These are phyloP conservation scores for Fusarium sp. DNA, from an alignment of 2,329 filamentous ascomycete genomes.

Conservation along the genomic window DNA sequence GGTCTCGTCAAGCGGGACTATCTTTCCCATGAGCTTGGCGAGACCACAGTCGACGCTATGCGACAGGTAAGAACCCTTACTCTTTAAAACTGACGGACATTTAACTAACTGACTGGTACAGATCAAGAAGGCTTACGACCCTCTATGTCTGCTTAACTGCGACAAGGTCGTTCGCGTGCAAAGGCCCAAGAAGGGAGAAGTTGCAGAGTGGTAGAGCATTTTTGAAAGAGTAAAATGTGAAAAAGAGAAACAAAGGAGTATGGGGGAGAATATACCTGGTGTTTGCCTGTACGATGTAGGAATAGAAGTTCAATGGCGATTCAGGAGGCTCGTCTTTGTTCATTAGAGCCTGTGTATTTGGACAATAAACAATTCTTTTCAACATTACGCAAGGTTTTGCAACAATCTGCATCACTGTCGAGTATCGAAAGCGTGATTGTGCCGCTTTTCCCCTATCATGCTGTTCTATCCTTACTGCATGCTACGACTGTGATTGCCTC, in stretches of 20 bases:
- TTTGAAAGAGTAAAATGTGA: rapidly evolving
- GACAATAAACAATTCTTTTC: constrained; percentile 1
- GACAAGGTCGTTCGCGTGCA: constrained; percentile 76
- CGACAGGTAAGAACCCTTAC: constrained; percentile 69
- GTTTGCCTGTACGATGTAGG: constrained; percentile 36
- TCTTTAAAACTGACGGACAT: neutral
- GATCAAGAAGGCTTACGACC: constrained; percentile 86
- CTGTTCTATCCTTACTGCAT: neutral
- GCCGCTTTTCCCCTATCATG: neutral
- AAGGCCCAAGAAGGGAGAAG: constrained; percentile 56
- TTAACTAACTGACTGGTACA: constrained; percentile 48
- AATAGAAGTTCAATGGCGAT: constrained; percentile 24
- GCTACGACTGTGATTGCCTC: neutral
- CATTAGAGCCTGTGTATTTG: constrained; percentile 19
- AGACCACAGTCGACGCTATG: constrained; percentile 83
- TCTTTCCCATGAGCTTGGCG: constrained; percentile 80
- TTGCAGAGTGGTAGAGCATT: constrained; percentile 56
- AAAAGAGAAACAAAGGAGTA: neutral
- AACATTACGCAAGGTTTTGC: neutral
- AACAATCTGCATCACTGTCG: neutral
- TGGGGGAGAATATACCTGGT: constrained; percentile 25
- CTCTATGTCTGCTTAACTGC: constrained; percentile 75
- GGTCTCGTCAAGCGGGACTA: constrained; percentile 89
- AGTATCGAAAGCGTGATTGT: neutral
- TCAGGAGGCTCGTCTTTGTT: constrained; percentile 1